phyloP scores from a whole-genome alignment of 2,329 filamentous ascomycete species.

The Samsoniella hepiali region DNA sequence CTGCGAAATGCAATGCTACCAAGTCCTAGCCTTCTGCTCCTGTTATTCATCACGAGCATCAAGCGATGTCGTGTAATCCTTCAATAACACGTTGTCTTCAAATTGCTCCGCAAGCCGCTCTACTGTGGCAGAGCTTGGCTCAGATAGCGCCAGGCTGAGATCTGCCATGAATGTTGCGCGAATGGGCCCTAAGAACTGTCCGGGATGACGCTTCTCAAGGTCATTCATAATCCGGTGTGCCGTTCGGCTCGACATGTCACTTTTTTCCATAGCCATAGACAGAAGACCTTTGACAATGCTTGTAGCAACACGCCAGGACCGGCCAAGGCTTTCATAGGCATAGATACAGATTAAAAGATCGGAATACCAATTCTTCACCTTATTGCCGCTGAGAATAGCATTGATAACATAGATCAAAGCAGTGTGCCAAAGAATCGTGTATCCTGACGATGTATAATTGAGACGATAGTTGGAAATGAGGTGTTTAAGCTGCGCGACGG shows the following conservation, averaged over 20 bases:
- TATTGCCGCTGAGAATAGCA: slow-evolving; percentile 31
- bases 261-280: slow-evolving; percentile 34
- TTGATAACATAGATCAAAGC: slow-evolving; percentile 40
- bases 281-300: slow-evolving; percentile 34
- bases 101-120: slow-evolving; percentile 35
- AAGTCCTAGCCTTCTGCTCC: neutral
- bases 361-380: slow-evolving; percentile 31
- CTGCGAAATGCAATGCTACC: neutral
- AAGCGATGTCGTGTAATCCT: slow-evolving; percentile 31
- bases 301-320: slow-evolving; percentile 36
- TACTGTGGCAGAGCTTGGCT: slow-evolving; percentile 33
- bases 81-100: slow-evolving; percentile 33
- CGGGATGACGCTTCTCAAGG: slow-evolving; percentile 27
- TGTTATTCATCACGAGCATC: neutral
- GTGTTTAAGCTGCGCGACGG: slow-evolving; percentile 37
- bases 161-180: slow-evolving; percentile 38
- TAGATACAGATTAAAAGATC: slow-evolving; percentile 40
- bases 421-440: slow-evolving; percentile 40
- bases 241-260: slow-evolving; percentile 29
- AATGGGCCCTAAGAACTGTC: slow-evolving; percentile 25
- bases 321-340: slow-evolving; percentile 35
- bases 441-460: slow-evolving; percentile 32
- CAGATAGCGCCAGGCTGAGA: slow-evolving; percentile 33
- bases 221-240: slow-evolving; percentile 32
- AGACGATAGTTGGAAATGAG: slow-evolving; percentile 36